Percentiles rank a stretch among this genome's conserved stretches.
Evolutionary conservation across 805 yeast genomes (phyloP).

Genomic region (Cyberlindnera mrakii): DNA sequence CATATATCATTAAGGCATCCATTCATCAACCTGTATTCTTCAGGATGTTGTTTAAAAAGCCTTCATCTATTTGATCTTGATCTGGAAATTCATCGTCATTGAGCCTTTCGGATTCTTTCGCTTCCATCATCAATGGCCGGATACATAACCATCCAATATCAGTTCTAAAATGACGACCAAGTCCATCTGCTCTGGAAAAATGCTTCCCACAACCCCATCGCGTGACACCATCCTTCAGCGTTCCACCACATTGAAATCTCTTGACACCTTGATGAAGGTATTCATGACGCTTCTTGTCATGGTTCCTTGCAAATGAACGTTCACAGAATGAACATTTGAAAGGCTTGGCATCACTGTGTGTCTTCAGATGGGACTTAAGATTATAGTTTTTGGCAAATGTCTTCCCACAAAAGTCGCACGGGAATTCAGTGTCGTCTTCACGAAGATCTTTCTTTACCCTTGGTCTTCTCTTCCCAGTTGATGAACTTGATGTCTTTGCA

Average conservation of each 20-base stretch:
- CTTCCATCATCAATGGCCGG: slow-evolving; percentile 58
- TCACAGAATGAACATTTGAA: slow-evolving; percentile 58
- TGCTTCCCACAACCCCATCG: slow-evolving; percentile 72
- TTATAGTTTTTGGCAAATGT: slow-evolving; percentile 76
- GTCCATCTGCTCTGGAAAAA: slow-evolving; percentile 74
- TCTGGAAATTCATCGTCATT: background rate
- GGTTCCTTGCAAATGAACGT: slow-evolving; percentile 69
- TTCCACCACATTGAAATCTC: slow-evolving; percentile 62
- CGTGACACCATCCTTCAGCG: slow-evolving; percentile 47
- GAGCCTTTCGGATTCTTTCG: slow-evolving; percentile 12
- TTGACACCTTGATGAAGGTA: slow-evolving; percentile 67
- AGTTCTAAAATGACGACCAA: slow-evolving; percentile 69
- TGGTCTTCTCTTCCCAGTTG: slow-evolving; percentile 9
- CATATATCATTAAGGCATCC: no score
- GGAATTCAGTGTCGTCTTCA: slow-evolving; percentile 16
- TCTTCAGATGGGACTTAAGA: slow-evolving; percentile 69
- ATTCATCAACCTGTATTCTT: background rate
- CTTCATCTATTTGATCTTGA: background rate
- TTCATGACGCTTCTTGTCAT: slow-evolving; percentile 74
- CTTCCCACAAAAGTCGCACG: slow-evolving; percentile 67
- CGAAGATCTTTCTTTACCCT: background rate
- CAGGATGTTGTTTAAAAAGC: background rate
- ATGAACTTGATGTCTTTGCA: slow-evolving; percentile 5
- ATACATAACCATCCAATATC: slow-evolving; percentile 71
- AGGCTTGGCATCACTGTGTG: slow-evolving; percentile 73